These are phyloP conservation scores for Saccharum officinarum DNA, from an alignment of 176 grass and related monocot species.

Conservation along the genomic window DNA sequence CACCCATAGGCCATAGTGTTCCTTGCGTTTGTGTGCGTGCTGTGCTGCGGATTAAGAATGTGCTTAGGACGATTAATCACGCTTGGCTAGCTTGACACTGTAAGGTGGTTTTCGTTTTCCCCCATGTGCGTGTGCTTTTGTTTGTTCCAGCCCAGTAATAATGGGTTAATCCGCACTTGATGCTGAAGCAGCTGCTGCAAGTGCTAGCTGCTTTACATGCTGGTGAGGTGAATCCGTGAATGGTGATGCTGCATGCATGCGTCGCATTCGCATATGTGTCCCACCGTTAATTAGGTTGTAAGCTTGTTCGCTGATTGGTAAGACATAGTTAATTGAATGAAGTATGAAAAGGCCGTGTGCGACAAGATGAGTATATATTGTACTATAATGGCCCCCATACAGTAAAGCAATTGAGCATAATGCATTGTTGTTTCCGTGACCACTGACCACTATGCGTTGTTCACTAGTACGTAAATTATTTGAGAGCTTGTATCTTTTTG, in stretches of 20 bases:
- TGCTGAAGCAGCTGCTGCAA: too few relatives aligned
- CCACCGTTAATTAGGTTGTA: background rate
- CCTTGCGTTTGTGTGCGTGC: background rate
- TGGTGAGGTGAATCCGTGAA: background rate
- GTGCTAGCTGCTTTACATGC: background rate
- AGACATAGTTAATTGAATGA: background rate
- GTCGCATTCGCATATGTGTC: too few relatives aligned
- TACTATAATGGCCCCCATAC: too few relatives aligned
- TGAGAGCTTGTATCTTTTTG: too few relatives aligned
- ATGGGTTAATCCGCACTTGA: conserved; percentile 1
- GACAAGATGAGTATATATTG: background rate
- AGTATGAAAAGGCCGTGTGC: background rate
- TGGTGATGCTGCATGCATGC: background rate
- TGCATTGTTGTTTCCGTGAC: too few relatives aligned
- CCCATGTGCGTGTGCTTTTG: conserved; percentile 3
- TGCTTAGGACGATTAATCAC: conserved; percentile 18
- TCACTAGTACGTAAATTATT: too few relatives aligned
- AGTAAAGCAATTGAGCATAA: too few relatives aligned
- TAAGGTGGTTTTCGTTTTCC: conserved; percentile 12
- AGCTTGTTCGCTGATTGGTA: background rate
- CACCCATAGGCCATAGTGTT: too few relatives aligned
- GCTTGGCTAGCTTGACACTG: conserved; percentile 25
- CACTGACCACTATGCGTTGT: too few relatives aligned
- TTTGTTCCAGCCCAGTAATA: conserved; percentile 22
- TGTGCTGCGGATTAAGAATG: too few relatives aligned